Conservation (phyloP, 345 rosid genomes). For the Kandelia obovata region DNA sequence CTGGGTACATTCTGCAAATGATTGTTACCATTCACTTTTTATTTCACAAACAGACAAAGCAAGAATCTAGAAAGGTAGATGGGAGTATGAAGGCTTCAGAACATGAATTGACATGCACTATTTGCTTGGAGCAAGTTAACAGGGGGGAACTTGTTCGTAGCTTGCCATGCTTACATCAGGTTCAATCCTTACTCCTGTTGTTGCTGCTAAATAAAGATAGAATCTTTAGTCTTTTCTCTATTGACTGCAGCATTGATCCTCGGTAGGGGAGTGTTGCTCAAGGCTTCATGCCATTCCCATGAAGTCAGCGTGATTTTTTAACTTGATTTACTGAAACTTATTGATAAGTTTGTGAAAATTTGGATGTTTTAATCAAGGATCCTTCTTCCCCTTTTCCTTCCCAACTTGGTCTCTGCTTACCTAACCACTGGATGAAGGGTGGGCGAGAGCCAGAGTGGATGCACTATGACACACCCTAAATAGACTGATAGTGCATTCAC, state of each 20-base stretch:
- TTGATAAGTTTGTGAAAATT: not conserved
- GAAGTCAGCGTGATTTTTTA: not conserved
- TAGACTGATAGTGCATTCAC: no score
- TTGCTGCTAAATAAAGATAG: not conserved
- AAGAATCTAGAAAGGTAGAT: slow-evolving; percentile 38
- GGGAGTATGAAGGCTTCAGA: slow-evolving; percentile 36
- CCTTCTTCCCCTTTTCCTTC: no score
- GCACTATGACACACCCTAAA: no score
- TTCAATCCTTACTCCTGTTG: slow-evolving; percentile 14
- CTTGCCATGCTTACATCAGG: slow-evolving; percentile 78
- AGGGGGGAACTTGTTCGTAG: slow-evolving; percentile 64
- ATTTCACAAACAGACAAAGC: slow-evolving; percentile 35
- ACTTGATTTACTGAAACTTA: not conserved
- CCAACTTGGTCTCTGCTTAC: no score
- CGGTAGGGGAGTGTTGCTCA: not conserved
- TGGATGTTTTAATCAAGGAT: no score
- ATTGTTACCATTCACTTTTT: not conserved
- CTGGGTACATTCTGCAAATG: slow-evolving; percentile 5
- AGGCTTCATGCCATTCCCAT: not conserved
- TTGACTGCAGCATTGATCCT: not conserved
- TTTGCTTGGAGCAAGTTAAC: slow-evolving; percentile 70
- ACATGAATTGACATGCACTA: slow-evolving; percentile 62
- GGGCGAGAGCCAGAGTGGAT: no score
- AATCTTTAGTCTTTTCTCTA: not conserved
- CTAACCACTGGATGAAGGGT: no score